These are phyloP conservation scores for Bacidia gigantensis DNA, from an alignment of 495 filamentous ascomycete species.

Conservation along the genomic window DNA sequence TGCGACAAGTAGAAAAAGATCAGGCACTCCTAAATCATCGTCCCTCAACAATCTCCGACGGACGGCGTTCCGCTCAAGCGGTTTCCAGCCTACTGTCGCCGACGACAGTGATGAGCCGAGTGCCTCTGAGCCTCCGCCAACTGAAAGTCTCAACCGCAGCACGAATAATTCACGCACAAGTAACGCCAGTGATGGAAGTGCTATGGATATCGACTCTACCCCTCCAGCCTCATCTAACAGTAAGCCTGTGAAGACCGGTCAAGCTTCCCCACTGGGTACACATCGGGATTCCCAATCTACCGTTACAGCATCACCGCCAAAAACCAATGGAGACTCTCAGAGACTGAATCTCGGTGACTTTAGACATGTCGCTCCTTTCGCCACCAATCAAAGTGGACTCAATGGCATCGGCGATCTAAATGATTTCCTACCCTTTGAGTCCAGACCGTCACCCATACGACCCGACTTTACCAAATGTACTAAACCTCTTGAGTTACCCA, in stretches of 20 bases:
- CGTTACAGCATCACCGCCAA: constrained; percentile 7
- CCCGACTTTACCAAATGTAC: constrained; percentile 17
- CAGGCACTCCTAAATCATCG: not conserved
- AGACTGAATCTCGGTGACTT: constrained; percentile 51
- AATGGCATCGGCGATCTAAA: constrained; percentile 51
- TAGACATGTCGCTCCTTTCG: constrained; percentile 52
- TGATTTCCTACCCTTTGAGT: constrained; percentile 59
- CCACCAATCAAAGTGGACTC: constrained; percentile 39
- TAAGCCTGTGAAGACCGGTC: not conserved
- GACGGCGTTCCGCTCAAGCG: not conserved
- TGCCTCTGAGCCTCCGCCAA: constrained; percentile 13
- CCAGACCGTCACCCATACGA: constrained; percentile 37
- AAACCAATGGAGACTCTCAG: constrained; percentile 31
- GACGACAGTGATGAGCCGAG: constrained; percentile 10
- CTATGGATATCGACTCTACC: constrained; percentile 37
- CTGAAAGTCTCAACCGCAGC: constrained; percentile 12
- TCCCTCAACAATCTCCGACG: constrained; percentile 1
- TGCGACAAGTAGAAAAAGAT: constrained; percentile 1
- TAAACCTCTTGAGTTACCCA: constrained; percentile 40
- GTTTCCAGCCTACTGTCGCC: constrained; percentile 13
- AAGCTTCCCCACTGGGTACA: not conserved
- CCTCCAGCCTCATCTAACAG: constrained; percentile 10
- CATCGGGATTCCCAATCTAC: not conserved
- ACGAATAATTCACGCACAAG: not conserved
- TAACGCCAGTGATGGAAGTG: constrained; percentile 15